A percentile compares a stretch with the other conserved stretches of the same genome.
Conservation (phyloP, 1,284 basidiomycete species). For the Cutaneotrichosporon sp. region DNA sequence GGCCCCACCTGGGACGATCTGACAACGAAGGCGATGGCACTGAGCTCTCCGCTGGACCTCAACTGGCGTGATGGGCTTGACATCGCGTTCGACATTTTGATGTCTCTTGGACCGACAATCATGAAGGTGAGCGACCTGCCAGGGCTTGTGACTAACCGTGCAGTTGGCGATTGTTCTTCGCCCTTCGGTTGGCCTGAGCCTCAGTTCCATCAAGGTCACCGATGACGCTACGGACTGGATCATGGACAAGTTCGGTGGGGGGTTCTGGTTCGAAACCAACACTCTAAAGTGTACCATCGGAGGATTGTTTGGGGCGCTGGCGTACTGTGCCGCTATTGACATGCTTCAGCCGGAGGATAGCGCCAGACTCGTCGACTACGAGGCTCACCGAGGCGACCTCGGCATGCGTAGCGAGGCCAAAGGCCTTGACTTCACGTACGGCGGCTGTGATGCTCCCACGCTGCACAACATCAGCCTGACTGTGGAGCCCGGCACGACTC, state of each 20-base stretch:
- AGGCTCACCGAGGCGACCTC: neutral
- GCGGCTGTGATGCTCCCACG: constrained; percentile 54
- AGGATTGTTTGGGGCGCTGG: neutral
- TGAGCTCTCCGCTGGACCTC: too few relatives aligned
- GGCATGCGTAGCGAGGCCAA: neutral
- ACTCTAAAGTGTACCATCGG: neutral
- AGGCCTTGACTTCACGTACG: neutral
- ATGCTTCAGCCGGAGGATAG: neutral
- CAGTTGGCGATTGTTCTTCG: too few relatives aligned
- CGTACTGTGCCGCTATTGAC: neutral
- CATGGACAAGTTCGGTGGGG: neutral
- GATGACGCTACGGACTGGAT: neutral
- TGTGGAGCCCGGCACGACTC: constrained; percentile 66
- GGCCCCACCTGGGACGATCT: neutral
- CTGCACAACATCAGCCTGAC: constrained; percentile 67
- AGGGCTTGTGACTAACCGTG: too few relatives aligned
- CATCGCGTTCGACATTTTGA: too few relatives aligned
- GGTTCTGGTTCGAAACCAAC: neutral
- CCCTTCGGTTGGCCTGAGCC: too few relatives aligned
- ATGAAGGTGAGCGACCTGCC: too few relatives aligned
- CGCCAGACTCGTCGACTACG: neutral
- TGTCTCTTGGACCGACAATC: too few relatives aligned
- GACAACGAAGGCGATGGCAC: neutral
- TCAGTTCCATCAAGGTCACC: neutral
- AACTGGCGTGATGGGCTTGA: too few relatives aligned